A percentile compares a stretch with the other conserved stretches of the same genome.
These are phyloP conservation scores for Boletus barrowsii DNA, from an alignment of 768 basidiomycete genomes.

Conservation along the genomic window DNA sequence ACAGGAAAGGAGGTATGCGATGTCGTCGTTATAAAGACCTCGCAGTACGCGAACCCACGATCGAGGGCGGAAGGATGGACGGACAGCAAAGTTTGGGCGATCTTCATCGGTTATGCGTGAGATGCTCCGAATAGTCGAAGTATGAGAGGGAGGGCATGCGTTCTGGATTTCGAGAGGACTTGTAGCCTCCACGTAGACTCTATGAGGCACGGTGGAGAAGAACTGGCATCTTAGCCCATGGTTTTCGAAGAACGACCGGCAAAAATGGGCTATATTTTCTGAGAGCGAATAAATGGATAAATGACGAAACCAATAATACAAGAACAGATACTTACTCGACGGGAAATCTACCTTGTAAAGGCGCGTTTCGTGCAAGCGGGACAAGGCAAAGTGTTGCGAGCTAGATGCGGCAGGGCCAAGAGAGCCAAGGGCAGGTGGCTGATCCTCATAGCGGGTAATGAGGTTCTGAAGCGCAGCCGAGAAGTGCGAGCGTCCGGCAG, in stretches of 20 bases:
- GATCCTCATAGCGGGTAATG: too few relatives aligned
- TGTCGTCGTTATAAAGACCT: neutral
- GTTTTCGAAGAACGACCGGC: neutral
- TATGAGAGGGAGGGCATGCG: neutral
- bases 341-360: neutral
- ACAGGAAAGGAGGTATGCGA: neutral
- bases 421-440: too few relatives aligned
- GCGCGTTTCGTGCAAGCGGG: neutral
- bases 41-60: neutral
- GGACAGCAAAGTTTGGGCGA: neutral
- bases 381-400: neutral
- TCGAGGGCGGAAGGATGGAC: neutral
- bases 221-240: neutral
- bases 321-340: neutral
- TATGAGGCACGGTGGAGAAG: neutral
- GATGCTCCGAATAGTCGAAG: neutral
- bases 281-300: neutral
- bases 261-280: neutral
- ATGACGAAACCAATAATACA: neutral
- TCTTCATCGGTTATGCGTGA: neutral
- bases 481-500: too few relatives aligned
- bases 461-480: too few relatives aligned
- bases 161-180: neutral
- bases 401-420: neutral
- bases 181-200: neutral